phyloP scores from a whole-genome alignment of 331 rosid genomes.

The Telfairia occidentalis region DNA sequence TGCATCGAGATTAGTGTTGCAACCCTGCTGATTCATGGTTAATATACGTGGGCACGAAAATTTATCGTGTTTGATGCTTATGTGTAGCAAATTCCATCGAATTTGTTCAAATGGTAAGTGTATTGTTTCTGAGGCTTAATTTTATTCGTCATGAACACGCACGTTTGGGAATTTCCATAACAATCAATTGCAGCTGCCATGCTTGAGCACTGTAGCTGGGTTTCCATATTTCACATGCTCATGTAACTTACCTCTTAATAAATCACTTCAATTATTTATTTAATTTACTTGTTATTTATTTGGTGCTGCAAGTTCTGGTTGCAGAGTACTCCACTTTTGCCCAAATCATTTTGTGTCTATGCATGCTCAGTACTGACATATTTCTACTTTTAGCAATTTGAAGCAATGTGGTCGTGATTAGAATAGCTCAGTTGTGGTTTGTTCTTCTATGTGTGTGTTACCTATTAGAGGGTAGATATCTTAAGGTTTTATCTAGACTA shows the following conservation, averaged over 20 bases:
- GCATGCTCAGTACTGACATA: neutral
- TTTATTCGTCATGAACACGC: constrained; percentile 4
- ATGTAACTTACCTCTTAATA: neutral
- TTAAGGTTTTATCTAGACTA: neutral
- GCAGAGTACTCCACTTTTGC: neutral
- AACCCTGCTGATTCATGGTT: constrained; percentile 9
- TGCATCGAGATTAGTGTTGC: constrained; percentile 19
- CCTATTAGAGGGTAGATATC: neutral
- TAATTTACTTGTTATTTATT: neutral
- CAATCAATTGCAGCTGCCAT: neutral
- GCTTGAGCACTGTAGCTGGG: neutral
- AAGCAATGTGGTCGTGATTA: neutral
- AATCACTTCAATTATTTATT: neutral
- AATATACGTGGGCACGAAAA: constrained; percentile 17
- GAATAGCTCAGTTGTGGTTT: neutral
- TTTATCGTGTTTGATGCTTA: constrained; percentile 19
- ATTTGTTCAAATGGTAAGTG: constrained; percentile 23
- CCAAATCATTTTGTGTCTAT: neutral
- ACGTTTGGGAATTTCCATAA: neutral
- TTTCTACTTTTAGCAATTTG: neutral
- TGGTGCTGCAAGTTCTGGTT: neutral
- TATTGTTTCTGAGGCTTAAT: constrained; percentile 24
- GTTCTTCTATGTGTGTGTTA: neutral
- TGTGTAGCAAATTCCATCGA: constrained; percentile 22
- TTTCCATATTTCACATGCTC: neutral